Percentiles rank a stretch among this genome's conserved stretches.
Evolutionary conservation across 2,329 filamentous ascomycete genomes (phyloP).

Genomic region (Drechmeria coniospora): DNA sequence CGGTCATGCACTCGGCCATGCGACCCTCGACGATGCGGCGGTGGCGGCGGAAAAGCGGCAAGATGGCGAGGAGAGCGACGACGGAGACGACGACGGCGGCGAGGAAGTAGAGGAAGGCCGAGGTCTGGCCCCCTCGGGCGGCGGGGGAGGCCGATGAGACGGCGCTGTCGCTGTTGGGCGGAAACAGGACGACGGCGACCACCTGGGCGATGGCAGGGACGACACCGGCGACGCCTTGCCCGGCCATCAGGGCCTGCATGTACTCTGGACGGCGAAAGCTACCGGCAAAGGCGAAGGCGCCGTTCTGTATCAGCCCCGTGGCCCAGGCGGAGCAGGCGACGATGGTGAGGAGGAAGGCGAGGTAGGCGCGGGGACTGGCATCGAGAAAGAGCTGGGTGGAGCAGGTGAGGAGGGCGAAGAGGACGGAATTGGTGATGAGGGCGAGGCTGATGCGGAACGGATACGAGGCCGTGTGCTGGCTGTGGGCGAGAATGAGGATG

Average conservation of each 20-base stretch:
- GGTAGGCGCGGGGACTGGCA: constrained; percentile 50
- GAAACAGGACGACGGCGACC: constrained; percentile 53
- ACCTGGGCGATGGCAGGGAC: constrained; percentile 81
- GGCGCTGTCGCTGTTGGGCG: constrained; percentile 15
- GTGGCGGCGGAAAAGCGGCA: constrained; percentile 53
- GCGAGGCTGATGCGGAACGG: constrained; percentile 69
- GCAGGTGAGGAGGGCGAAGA: constrained; percentile 64
- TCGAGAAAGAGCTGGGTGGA: constrained; percentile 58
- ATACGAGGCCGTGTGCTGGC: constrained; percentile 75
- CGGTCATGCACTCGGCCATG: constrained; percentile 31
- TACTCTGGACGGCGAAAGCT: constrained; percentile 78
- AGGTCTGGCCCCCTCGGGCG: constrained; percentile 20
- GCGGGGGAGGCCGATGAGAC: constrained; percentile 9
- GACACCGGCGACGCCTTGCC: constrained; percentile 83
- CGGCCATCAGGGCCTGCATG: constrained; percentile 91
- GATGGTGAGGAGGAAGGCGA: constrained; percentile 68
- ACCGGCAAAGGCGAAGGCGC: constrained; percentile 79
- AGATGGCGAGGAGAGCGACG: constrained; percentile 54
- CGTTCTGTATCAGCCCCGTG: constrained; percentile 81
- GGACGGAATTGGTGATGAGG: constrained; percentile 58
- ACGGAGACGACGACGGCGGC: constrained; percentile 68
- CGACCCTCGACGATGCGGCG: constrained; percentile 34
- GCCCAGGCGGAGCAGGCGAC: constrained; percentile 67
- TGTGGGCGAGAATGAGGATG: constrained; percentile 61
- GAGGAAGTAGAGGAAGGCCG: constrained; percentile 82